Base-by-base conservation (phyloP, 768 basidiomycete genomes). In the Naematelia encephala region DNA sequence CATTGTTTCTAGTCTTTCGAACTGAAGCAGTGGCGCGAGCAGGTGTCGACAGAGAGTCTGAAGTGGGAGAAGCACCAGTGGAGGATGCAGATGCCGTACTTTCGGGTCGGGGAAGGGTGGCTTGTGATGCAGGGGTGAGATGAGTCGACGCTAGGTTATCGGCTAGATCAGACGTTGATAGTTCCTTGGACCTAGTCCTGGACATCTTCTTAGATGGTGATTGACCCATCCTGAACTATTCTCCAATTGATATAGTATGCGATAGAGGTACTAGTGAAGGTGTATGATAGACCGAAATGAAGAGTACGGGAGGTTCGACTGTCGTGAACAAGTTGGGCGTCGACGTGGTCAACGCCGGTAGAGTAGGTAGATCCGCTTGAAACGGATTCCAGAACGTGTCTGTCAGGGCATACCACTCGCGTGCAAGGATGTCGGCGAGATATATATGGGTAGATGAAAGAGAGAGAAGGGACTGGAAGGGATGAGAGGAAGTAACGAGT, bases 171-270 rank as follows among this genome's bases (percentile, higher is more conserved):
- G 54, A 58, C 19, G 71, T 51, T 11, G 69, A 64, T 19, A 74
- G 59, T 53, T 77, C 73, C 61, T 77, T 77, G 27, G 76, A 77
- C 54, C 70, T 65, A 23, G 76, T 77, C 16, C 76, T 65, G 12
- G 70, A 67, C 56, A 77, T 66, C 64, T 75, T 75, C 63, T 77
- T 77, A 42, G 69, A 70, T 43, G 69, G 69, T 34, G 63, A 57
- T 55, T 72, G 67, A 26, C 73, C 73, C 73, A 75, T 75, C 21
- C 42, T 67, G 66, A 39, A 11, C 50, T 23, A 22, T 28, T 43
- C 16, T 39, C 34, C 34, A 8, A 16, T 39, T 16, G 34, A 39
- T 39, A 39, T 12, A 39, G 12, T 48, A 14, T 47, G 48, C 8
- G 16, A 39, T 8, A 42, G 43, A 42, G 49, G 48, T 19, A n/a